These are phyloP conservation scores for Pseudopediastrum boryanum DNA, from an alignment of 139 green algal species.

Conservation along the genomic window DNA sequence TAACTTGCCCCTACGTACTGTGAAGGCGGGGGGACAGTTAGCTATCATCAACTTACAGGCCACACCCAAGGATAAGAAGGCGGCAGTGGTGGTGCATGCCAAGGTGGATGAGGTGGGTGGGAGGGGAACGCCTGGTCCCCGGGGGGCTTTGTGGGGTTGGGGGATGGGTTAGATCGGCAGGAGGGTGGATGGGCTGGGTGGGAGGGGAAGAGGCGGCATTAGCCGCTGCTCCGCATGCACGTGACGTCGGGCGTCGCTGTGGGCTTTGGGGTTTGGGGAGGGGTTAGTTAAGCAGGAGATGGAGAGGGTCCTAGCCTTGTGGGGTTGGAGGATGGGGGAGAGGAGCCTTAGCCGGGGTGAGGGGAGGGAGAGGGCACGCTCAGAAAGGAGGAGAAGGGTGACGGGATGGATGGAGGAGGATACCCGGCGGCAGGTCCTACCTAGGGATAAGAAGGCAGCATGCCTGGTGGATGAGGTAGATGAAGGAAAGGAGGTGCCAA, in stretches of 20 bases:
- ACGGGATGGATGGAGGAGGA: too few species aligned
- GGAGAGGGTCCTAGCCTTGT: too few species aligned
- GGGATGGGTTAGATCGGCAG: background rate
- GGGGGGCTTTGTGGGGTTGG: background rate
- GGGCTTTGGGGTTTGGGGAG: background rate
- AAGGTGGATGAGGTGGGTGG: constrained; percentile 36
- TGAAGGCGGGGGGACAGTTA: constrained; percentile 67
- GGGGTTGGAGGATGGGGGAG: too few species aligned
- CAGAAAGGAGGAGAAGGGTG: too few species aligned
- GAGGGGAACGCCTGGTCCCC: background rate
- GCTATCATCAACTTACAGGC: constrained; percentile 71
- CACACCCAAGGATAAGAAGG: constrained; percentile 65
- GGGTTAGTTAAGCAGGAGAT: background rate
- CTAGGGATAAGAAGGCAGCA: too few species aligned
- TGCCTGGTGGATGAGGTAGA: too few species aligned
- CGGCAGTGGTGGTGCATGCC: constrained; percentile 41
- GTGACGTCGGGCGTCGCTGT: background rate
- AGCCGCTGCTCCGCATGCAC: too few species aligned
- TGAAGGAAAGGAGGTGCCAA: too few species aligned
- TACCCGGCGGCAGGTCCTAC: too few species aligned
- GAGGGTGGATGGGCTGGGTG: background rate
- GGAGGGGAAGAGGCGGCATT: too few species aligned
- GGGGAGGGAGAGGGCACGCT: too few species aligned
- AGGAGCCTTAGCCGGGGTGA: too few species aligned
- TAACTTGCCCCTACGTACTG: constrained; percentile 73